Evolutionary conservation across 805 yeast genomes (phyloP), one percentile per base, ranked within the genome.

Genomic region (Sugiyamaella smithiae): DNA sequence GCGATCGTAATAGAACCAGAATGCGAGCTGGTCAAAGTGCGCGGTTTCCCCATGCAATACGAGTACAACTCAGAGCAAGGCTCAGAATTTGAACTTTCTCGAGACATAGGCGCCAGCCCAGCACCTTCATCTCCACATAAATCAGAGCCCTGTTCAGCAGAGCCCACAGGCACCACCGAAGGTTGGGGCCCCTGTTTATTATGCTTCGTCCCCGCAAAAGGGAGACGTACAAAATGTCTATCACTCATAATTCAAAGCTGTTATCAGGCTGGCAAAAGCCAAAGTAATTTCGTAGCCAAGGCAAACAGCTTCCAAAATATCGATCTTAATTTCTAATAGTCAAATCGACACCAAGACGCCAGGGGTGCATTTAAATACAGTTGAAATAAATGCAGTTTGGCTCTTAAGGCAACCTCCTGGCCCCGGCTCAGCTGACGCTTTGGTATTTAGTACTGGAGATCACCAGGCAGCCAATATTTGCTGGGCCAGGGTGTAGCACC

Each of bases 1-100:
- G 57, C 65, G 11, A 65, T 52, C 36, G 65, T 66, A 16, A 66
- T 55, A 12, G 49, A 46, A n/a, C 67, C 67, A 3, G 64, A 57
- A 45, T 61, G 67, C 24, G 68, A 62, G 33, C 59, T 49, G 36
- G 50, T 55, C 36, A 63, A 54, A 19, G 57, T 57, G 33, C 56
- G 57, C 3, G 69, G 69, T 37, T 43, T 53, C 20, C 69, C 69
- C 28, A 58, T 25, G 45, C 67, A 63, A 57, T 50, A 57, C 41
- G 58, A 37, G 46, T 46, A 46, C 40, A 46, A 20, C 12, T 43
- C 37, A 12, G 28, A 35, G 38, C 38, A 35, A 3, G 38, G 38
- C 38, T 35, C 38, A 11, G 19, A 19, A 20, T 35, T 35, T 4
- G 38, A 35, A 20, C 22, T 35, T 4, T 35, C 22, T 14, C 38